Percentiles rank a stretch among this genome's conserved stretches.
phyloP scores from a whole-genome alignment of 2,329 filamentous ascomycete species.

The Talaromyces piceae region DNA sequence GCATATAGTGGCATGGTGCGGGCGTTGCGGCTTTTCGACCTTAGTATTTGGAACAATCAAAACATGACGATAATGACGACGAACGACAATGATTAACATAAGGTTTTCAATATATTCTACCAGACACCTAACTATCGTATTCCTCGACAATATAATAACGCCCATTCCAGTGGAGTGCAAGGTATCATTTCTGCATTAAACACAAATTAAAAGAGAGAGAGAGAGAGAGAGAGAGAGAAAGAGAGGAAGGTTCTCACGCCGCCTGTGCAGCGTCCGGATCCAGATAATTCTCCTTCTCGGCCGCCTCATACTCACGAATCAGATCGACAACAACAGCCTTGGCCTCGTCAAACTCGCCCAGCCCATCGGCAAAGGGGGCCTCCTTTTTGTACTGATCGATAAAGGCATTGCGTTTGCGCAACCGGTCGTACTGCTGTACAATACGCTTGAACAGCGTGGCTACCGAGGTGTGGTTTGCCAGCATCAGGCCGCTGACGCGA shows the following conservation, averaged over 20 bases:
- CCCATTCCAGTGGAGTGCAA: neutral
- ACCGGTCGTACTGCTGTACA: conserved; percentile 81
- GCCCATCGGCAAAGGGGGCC: conserved; percentile 80
- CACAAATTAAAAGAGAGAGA: too few relatives aligned
- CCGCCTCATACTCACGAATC: conserved; percentile 91
- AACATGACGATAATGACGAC: too few relatives aligned
- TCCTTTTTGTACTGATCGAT: conserved; percentile 95
- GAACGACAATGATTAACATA: too few relatives aligned
- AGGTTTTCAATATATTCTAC: neutral
- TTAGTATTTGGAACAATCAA: too few relatives aligned
- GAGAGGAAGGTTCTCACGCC: conserved; percentile 4
- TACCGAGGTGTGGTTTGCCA: conserved; percentile 96
- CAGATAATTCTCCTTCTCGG: conserved; percentile 83
- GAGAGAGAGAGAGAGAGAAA: neutral
- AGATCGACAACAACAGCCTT: conserved; percentile 84
- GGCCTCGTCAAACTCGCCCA: conserved; percentile 93
- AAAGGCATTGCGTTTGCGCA: conserved; percentile 95
- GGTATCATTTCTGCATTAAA: neutral
- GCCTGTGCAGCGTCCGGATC: conserved; percentile 57
- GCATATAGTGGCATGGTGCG: too few relatives aligned
- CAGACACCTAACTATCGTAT: neutral
- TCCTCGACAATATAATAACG: neutral
- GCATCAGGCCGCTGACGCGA: conserved; percentile 91
- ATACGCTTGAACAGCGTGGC: conserved; percentile 95
- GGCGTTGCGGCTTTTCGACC: too few relatives aligned